phyloP scores from a whole-genome alignment of 805 yeast genomes.

The Metschnikowia aberdeeniae region DNA sequence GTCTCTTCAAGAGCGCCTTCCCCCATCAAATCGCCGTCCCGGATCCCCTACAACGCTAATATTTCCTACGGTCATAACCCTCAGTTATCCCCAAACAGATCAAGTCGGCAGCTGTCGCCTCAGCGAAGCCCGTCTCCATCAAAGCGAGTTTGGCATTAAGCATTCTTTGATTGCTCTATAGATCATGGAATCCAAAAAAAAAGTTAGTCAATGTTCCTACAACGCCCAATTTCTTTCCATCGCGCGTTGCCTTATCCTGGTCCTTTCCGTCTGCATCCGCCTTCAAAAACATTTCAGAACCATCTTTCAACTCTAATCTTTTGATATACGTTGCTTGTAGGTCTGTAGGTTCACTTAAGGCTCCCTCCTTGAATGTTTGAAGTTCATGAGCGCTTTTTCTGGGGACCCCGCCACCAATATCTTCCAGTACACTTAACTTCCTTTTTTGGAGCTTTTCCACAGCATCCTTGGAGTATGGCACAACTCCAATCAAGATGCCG shows the following conservation, averaged over 20 bases:
- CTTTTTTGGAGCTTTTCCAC: slow-evolving; percentile 55
- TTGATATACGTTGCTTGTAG: slow-evolving; percentile 22
- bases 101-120: slow-evolving; percentile 18
- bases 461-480: slow-evolving; percentile 60
- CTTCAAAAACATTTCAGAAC: slow-evolving; percentile 33
- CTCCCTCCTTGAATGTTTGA: slow-evolving; percentile 11
- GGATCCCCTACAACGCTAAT: slow-evolving; percentile 14
- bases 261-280: slow-evolving; percentile 18
- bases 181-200: slow-evolving; percentile 43
- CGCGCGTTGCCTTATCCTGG: slow-evolving; percentile 19
- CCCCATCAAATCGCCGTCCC: slow-evolving; percentile 15
- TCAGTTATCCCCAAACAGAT: slow-evolving; percentile 16
- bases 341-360: slow-evolving; percentile 13
- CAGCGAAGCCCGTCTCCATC: slow-evolving; percentile 19
- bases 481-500: slow-evolving; percentile 62
- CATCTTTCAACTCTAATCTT: slow-evolving; percentile 38
- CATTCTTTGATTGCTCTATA: slow-evolving; percentile 18
- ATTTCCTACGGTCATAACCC: slow-evolving; percentile 15
- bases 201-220: slow-evolving; percentile 31
- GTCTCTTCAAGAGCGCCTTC: slow-evolving; percentile 16
- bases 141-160: slow-evolving; percentile 17
- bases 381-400: slow-evolving; percentile 9
- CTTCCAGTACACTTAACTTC: slow-evolving; percentile 41
- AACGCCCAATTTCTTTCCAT: slow-evolving; percentile 30
- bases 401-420: slow-evolving; percentile 39